Evolutionary conservation across 2,329 filamentous ascomycete genomes (phyloP), one percentile per base, ranked within the genome.

Genomic region (Pseudomassariella vexata): DNA sequence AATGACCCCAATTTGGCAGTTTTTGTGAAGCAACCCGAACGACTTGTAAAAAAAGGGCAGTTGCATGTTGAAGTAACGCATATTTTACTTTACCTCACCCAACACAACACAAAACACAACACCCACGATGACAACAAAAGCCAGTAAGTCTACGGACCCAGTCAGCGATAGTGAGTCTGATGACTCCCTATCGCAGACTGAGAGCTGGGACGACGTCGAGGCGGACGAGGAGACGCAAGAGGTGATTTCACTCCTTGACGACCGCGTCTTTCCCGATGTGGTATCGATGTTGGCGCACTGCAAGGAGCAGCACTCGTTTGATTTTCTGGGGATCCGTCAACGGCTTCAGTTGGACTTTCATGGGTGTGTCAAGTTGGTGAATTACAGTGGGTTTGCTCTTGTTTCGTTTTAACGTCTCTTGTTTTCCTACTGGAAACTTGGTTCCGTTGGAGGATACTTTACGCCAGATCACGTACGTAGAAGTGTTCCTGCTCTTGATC

Each of bases 281-380:
- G 55, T 59, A 18, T 65, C 70, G 14, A 85, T 89, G 81, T 63
- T 89, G 27, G 61, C 68, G 21, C 67, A 86, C 52, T 83, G 78
- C 69, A 81, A 74, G 48, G 67, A 79, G 30, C 75, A 74, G 45
- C 66, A 80, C 49, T 58, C 60, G 18, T 83, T 89, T 47, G 82
- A 88, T 55, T 74, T 89, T 37, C 52, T 78, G 32, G 70, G 66
- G 32, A 62, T 76, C 20, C 66, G 77, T 36, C 72, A 75, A 36
- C 62, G 59, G 15, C 56, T 76, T 51, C 68, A 63, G 15, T 66
- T 88, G 26, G 83, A 89, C 49, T 87, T 88, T 45, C 70, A 86
- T 38, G 82, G 77, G 18, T 75, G 70, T 37, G 76, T 89, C 47
- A 87, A 80, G 57, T 65, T 89, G 20, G 76, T 88, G 53, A 89